These are phyloP conservation scores for Massarina eburnea DNA, from an alignment of 2,329 filamentous ascomycete genomes.

Conservation along the genomic window DNA sequence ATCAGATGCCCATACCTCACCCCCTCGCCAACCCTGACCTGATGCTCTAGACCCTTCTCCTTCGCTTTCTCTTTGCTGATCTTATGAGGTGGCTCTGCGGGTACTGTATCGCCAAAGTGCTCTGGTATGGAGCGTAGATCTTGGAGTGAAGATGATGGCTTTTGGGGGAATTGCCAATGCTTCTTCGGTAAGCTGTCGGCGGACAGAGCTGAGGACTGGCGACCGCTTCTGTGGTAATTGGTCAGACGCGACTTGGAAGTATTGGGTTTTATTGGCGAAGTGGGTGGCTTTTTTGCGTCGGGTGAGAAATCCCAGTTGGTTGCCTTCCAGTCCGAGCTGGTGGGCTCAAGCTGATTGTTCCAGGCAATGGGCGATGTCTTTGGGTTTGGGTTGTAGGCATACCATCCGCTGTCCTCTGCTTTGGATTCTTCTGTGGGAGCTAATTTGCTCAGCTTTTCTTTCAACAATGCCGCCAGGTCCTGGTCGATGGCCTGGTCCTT, in stretches of 20 bases:
- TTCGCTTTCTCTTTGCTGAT: slow-evolving; percentile 13
- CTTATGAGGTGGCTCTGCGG: slow-evolving; percentile 26
- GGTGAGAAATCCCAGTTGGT: not conserved
- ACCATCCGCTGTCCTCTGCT: slow-evolving; percentile 4
- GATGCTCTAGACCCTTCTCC: slow-evolving; percentile 28
- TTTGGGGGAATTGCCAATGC: slow-evolving; percentile 33
- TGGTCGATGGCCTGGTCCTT: not conserved
- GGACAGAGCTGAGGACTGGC: not conserved
- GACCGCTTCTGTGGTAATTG: slow-evolving; percentile 11
- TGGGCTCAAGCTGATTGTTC: not conserved
- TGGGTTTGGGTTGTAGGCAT: not conserved
- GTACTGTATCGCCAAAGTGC: slow-evolving; percentile 8
- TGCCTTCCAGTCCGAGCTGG: not conserved
- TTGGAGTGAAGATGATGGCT: slow-evolving; percentile 6
- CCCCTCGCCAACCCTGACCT: slow-evolving; percentile 39
- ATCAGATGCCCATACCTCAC: slow-evolving; percentile 42
- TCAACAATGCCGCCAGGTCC: not conserved
- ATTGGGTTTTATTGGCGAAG: slow-evolving; percentile 1
- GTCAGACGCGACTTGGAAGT: slow-evolving; percentile 16
- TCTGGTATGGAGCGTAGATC: slow-evolving; percentile 16
- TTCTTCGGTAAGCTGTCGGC: slow-evolving; percentile 18
- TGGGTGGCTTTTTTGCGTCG: not conserved
- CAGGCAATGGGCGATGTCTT: not conserved
- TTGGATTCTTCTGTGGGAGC: not conserved
- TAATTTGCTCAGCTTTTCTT: not conserved